Evolutionary conservation across 164 flowering plant species (phyloP).

Genomic region (Vitis labrusca): DNA sequence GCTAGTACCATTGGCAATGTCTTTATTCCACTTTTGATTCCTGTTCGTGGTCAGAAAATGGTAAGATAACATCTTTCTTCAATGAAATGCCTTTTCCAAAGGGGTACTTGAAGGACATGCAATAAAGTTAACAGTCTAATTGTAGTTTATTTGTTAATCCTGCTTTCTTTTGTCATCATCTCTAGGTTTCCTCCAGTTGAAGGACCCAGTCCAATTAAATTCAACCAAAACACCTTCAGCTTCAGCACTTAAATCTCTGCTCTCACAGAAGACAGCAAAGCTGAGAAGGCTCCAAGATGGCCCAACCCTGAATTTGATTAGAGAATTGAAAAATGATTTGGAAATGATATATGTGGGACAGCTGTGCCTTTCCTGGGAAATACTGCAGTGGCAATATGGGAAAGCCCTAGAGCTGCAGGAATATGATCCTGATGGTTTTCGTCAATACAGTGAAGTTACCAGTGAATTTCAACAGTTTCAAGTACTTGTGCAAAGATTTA

Average conservation of each 20-base stretch:
- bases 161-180: not conserved
- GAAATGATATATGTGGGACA: conserved; percentile 86
- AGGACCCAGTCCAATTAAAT: conserved; percentile 33
- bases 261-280: conserved; percentile 31
- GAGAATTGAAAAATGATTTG: conserved; percentile 53
- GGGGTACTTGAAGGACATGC: too few species aligned
- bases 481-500: conserved; percentile 68
- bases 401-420: conserved; percentile 49
- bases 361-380: conserved; percentile 88
- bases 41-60: not conserved
- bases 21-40: not conserved
- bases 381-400: conserved; percentile 70
- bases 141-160: too few species aligned
- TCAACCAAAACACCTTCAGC: conserved; percentile 22
- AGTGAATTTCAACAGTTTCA: conserved; percentile 78
- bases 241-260: conserved; percentile 25
- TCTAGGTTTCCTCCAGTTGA: conserved; percentile 69
- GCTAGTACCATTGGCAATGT: not conserved
- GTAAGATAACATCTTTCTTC: not conserved
- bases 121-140: too few species aligned
- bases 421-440: conserved; percentile 36
- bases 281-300: conserved; percentile 33
- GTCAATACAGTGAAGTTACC: conserved; percentile 55
- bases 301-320: conserved; percentile 34
- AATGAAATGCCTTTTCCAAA: not conserved